Evolutionary conservation across 2,329 filamentous ascomycete species (phyloP).

Genomic region (Ophioceras dolichostomum): DNA sequence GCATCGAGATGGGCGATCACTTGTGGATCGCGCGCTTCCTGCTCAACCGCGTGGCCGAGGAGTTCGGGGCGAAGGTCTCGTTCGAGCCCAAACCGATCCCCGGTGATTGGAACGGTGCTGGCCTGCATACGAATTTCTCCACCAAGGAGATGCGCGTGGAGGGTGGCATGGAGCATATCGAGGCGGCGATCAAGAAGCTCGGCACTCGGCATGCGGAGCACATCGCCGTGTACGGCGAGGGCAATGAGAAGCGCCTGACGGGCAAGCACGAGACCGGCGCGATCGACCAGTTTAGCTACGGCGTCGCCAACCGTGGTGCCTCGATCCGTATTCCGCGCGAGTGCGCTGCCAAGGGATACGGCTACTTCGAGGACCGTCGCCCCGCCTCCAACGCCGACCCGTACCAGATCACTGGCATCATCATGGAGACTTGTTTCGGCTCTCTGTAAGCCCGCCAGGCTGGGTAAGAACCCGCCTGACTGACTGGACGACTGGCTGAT

Average conservation of each 20-base stretch:
- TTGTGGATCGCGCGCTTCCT: slow-evolving; percentile 91
- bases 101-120: slow-evolving; percentile 90
- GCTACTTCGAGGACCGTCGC: slow-evolving; percentile 39
- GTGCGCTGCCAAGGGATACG: slow-evolving; percentile 65
- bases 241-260: slow-evolving; percentile 86
- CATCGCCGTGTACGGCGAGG: slow-evolving; percentile 84
- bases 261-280: slow-evolving; percentile 84
- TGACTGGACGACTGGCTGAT: too few relatives aligned
- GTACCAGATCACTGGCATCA: slow-evolving; percentile 40
- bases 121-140: slow-evolving; percentile 88
- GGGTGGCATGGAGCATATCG: slow-evolving; percentile 89
- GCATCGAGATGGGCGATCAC: slow-evolving; percentile 87
- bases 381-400: slow-evolving; percentile 67
- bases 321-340: slow-evolving; percentile 65
- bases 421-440: slow-evolving; percentile 11
- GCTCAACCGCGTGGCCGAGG: slow-evolving; percentile 70
- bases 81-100: slow-evolving; percentile 89
- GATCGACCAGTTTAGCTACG: slow-evolving; percentile 86
- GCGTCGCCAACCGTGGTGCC: slow-evolving; percentile 87
- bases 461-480: too few relatives aligned
- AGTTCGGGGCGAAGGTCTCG: slow-evolving; percentile 90
- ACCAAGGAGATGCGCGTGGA: slow-evolving; percentile 76
- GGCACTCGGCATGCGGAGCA: slow-evolving; percentile 65
- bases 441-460: too few relatives aligned
- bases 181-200: slow-evolving; percentile 70